Evolutionary conservation across 495 filamentous ascomycete species (phyloP).

Genomic region (Talaromyces stipitatus): DNA sequence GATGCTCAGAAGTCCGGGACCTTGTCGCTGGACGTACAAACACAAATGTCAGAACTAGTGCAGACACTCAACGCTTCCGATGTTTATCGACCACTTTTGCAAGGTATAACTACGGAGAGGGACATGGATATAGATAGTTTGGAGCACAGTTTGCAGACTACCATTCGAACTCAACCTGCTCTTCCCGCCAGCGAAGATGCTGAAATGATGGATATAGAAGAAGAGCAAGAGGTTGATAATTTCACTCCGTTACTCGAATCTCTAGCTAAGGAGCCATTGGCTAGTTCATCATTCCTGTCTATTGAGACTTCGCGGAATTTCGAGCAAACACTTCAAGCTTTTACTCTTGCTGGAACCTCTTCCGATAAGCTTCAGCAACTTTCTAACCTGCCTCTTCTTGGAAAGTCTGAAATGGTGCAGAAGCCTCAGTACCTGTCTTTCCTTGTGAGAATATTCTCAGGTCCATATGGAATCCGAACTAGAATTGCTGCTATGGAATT

Average conservation of each 20-base stretch:
- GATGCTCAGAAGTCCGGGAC: slow-evolving; percentile 25
- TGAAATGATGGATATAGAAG: slow-evolving; percentile 39
- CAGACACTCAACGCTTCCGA: slow-evolving; percentile 49
- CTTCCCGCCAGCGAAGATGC: slow-evolving; percentile 38
- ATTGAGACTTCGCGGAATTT: slow-evolving; percentile 29
- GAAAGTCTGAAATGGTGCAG: slow-evolving; percentile 44
- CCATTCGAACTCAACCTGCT: slow-evolving; percentile 43
- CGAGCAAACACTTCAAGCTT: slow-evolving; percentile 54
- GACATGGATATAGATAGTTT: slow-evolving; percentile 59
- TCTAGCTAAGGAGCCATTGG: slow-evolving; percentile 19
- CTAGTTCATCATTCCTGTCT: slow-evolving; percentile 28
- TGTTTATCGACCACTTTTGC: slow-evolving; percentile 49
- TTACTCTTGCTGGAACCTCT: slow-evolving; percentile 49
- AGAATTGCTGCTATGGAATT: slow-evolving; percentile 59
- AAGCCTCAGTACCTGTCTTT: slow-evolving; percentile 68
- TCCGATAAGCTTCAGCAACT: slow-evolving; percentile 47
- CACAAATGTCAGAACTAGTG: slow-evolving; percentile 54
- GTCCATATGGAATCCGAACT: slow-evolving; percentile 56
- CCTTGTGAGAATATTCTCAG: slow-evolving; percentile 66
- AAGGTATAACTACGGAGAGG: slow-evolving; percentile 49
- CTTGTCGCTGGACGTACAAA: slow-evolving; percentile 44
- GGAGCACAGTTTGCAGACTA: slow-evolving; percentile 61
- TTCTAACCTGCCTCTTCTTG: slow-evolving; percentile 49
- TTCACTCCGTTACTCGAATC: slow-evolving; percentile 31
- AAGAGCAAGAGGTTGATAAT: slow-evolving; percentile 25